These are phyloP conservation scores for Nigrospora osmanthi DNA, from an alignment of 2,329 filamentous ascomycete genomes.

Conservation along the genomic window DNA sequence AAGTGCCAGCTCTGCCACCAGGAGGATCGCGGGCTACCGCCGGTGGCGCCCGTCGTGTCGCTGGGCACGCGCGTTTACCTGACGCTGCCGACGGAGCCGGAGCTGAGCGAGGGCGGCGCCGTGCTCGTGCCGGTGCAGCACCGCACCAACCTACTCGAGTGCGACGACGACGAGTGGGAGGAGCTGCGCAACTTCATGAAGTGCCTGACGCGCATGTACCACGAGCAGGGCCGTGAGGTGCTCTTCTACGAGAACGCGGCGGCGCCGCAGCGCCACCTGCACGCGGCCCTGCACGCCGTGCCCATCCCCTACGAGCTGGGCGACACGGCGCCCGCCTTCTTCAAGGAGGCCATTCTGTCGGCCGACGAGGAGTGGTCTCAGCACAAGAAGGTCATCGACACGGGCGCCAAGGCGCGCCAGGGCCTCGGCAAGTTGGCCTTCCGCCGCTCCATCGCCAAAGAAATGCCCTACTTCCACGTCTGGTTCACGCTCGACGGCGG, in stretches of 20 bases:
- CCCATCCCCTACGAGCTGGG: conserved; percentile 89
- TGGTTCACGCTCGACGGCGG: conserved; percentile 94
- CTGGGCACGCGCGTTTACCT: conserved; percentile 81
- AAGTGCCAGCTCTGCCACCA: conserved; percentile 87
- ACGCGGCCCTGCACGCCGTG: conserved; percentile 79
- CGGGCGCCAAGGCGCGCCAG: conserved; percentile 53
- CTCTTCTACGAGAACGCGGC: conserved; percentile 98
- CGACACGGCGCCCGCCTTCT: conserved; percentile 87
- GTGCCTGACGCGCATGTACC: conserved; percentile 85
- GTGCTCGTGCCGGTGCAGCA: conserved; percentile 87
- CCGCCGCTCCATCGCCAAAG: conserved; percentile 73
- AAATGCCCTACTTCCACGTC: conserved; percentile 97
- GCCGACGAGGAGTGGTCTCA: conserved; percentile 92
- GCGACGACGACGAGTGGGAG: conserved; percentile 98
- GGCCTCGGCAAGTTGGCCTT: conserved; percentile 78
- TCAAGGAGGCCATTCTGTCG: conserved; percentile 84
- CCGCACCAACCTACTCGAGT: conserved; percentile 85
- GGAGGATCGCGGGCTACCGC: conserved; percentile 68
- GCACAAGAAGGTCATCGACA: conserved; percentile 92
- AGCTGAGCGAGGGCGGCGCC: conserved; percentile 74
- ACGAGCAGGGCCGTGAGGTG: conserved; percentile 84
- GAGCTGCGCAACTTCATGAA: conserved; percentile 99
- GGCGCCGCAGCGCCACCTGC: conserved; percentile 64
- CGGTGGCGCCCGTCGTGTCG: conserved; percentile 77
- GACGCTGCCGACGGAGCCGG: conserved; percentile 83